Evolutionary conservation across 176 grass and related monocot species (phyloP).

Genomic region (Puccinellia tenuiflora): DNA sequence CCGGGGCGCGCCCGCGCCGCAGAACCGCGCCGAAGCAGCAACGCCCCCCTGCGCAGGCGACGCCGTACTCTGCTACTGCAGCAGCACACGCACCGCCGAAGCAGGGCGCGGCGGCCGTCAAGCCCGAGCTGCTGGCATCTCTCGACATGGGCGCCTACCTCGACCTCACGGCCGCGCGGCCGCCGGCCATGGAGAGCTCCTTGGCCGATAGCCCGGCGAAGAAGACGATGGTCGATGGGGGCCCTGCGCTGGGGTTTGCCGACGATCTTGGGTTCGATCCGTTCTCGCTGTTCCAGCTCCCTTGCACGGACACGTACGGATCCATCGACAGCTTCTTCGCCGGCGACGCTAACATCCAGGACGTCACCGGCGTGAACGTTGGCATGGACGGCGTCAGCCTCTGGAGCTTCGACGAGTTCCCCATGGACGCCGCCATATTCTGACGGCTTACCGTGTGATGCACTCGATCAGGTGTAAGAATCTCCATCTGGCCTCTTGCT

Average conservation of each 20-base stretch:
- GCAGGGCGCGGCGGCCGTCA: not conserved
- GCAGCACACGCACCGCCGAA: not conserved
- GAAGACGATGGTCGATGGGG: not conserved
- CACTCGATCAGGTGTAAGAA: not conserved
- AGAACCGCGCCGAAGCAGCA: not conserved
- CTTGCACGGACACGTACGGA: constrained; percentile 38
- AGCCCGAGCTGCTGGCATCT: not conserved
- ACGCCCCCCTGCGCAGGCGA: not conserved
- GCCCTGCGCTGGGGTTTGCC: not conserved
- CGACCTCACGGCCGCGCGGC: not conserved
- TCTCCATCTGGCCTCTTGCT: not conserved
- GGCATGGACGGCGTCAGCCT: constrained; percentile 29
- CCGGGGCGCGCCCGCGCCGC: not conserved
- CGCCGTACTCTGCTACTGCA: not conserved
- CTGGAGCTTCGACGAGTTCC: constrained; percentile 82
- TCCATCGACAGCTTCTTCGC: constrained; percentile 35
- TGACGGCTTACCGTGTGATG: not conserved
- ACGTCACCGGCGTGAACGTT: not conserved
- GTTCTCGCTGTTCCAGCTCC: constrained; percentile 36
- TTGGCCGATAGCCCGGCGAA: constrained; percentile 10
- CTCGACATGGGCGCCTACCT: constrained; percentile 2
- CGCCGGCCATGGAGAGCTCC: not conserved
- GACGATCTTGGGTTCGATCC: constrained; percentile 44
- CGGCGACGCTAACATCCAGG: constrained; percentile 20
- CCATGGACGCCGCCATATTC: constrained; percentile 30